Percentiles rank a stretch among this genome's conserved stretches.
phyloP scores from a whole-genome alignment of 1,284 basidiomycete species.

The Paramarasmius palmivorus region DNA sequence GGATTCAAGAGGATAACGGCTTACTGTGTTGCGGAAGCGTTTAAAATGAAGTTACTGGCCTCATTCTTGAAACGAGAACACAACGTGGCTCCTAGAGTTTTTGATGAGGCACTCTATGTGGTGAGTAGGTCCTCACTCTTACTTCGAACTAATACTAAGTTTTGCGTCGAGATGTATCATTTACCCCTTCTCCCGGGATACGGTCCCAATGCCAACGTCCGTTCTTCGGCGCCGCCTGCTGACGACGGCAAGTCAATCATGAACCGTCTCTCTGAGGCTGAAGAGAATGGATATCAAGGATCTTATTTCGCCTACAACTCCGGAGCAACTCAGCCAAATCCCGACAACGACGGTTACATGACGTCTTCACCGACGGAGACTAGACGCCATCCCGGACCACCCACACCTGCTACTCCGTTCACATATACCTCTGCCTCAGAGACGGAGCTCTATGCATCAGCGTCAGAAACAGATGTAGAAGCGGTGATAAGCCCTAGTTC shows the following conservation, averaged over 20 bases:
- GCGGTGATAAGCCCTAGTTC: not conserved
- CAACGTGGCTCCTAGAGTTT: conserved; percentile 86
- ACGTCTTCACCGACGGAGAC: conserved; percentile 44
- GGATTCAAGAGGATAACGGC: conserved; percentile 82
- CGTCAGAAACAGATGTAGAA: conserved; percentile 21
- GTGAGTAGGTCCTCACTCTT: conserved; percentile 48
- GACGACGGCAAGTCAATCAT: conserved; percentile 62
- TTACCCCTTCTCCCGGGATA: conserved; percentile 92
- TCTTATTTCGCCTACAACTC: conserved; percentile 66
- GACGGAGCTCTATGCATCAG: conserved; percentile 8
- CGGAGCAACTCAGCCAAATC: conserved; percentile 26
- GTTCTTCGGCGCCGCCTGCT: conserved; percentile 74
- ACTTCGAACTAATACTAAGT: conserved; percentile 1
- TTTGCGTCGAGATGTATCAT: conserved; percentile 73
- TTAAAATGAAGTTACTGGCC: conserved; percentile 79
- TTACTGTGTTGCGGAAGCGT: conserved; percentile 83
- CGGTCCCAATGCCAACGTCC: conserved; percentile 79
- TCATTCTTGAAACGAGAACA: conserved; percentile 92
- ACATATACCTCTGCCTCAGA: conserved; percentile 17
- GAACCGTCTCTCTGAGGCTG: conserved; percentile 79
- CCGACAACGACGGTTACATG: conserved; percentile 53
- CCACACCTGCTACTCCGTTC: conserved; percentile 12
- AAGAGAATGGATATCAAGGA: conserved; percentile 89
- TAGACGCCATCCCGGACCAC: conserved; percentile 20
- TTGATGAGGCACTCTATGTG: conserved; percentile 92